Percentiles rank a stretch among this genome's conserved stretches.
phyloP scores from a whole-genome alignment of 169 alveolate species.

The Plasmodium knowlesi region DNA sequence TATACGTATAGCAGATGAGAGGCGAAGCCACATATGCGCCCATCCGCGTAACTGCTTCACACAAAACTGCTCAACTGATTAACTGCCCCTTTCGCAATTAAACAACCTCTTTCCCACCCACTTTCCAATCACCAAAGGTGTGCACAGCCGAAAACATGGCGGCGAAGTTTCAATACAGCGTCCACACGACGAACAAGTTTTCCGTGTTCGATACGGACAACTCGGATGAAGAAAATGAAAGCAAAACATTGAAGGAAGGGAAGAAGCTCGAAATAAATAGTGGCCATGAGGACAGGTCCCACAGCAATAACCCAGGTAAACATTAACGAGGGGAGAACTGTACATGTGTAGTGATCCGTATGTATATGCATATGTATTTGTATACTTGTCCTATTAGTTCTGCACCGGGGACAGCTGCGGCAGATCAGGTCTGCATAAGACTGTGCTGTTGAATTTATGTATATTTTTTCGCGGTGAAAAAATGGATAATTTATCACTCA shows the following conservation, averaged over 20 bases:
- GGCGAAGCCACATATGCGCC: neutral
- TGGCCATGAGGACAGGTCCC: neutral
- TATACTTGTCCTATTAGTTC: neutral
- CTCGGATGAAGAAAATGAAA: constrained; percentile 35
- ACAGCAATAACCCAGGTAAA: constrained; percentile 32
- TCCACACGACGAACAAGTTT: constrained; percentile 70
- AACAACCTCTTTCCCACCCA: neutral
- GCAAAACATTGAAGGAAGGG: constrained; percentile 7
- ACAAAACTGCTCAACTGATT: neutral
- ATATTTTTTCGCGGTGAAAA: neutral
- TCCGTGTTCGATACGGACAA: constrained; percentile 67
- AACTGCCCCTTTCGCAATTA: neutral
- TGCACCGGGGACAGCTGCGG: neutral
- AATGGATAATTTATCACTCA: neutral
- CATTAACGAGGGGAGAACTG: neutral
- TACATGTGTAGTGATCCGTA: neutral
- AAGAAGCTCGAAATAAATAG: constrained; percentile 20
- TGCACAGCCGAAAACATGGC: constrained; percentile 23
- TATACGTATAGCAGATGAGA: neutral
- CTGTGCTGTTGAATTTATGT: neutral
- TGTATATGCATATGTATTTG: neutral
- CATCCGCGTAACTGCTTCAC: neutral
- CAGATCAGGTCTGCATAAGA: neutral
- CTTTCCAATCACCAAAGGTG: constrained; percentile 4
- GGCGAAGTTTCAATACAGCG: constrained; percentile 46